Evolutionary conservation across 345 rosid species (phyloP), one percentile per base, ranked within the genome.

Genomic region (Psidium friedrichsthalianum): DNA sequence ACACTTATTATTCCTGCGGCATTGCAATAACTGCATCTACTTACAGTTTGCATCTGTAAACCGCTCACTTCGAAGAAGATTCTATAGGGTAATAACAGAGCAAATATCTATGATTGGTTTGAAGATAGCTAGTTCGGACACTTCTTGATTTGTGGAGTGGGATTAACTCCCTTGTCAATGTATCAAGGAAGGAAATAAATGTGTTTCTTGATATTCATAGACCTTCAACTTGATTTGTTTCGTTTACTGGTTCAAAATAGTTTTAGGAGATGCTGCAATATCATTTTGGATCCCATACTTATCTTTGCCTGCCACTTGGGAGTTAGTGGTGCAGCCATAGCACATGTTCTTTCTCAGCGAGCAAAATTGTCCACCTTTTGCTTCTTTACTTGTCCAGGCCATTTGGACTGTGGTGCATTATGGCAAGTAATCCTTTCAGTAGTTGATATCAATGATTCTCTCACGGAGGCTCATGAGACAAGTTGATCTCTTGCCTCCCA

Each of bases 281-380:
- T 51, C 11, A 12, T 16, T 18, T 56, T 56, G 24, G 13, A 24
- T 56, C 3, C 0, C 11, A 56, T 24, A 56, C 27, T 24, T 56
- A 56, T 56, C 59, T 24, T 22, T 56, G 4, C 13, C 1, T 57
- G 7, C 1, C 27, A 5, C 25, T 57, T 57, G 5, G 1, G 1
- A 4, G 6, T 57, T 2, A 0, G 3, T 0, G 8, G 0, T 57
- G 3, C 6, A 11, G 0, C 29, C 24, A 56, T 25, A 25, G 16
- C 5, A 3, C 64, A 57, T 25, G 29, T 57, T 5, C 29, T 57
- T 25, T 55, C 57, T 55, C 4, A 21, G 2, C 21, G 57, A 21
- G 57, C 8, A 55, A 40, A 40, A 40, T 40, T 40, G 40, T 40
- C 40, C 40, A 40, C 40, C 40, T 40, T 40, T 40, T 40, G 4